Base-by-base conservation (phyloP, 1,284 basidiomycete genomes). In the Violaceomyces palustris region DNA sequence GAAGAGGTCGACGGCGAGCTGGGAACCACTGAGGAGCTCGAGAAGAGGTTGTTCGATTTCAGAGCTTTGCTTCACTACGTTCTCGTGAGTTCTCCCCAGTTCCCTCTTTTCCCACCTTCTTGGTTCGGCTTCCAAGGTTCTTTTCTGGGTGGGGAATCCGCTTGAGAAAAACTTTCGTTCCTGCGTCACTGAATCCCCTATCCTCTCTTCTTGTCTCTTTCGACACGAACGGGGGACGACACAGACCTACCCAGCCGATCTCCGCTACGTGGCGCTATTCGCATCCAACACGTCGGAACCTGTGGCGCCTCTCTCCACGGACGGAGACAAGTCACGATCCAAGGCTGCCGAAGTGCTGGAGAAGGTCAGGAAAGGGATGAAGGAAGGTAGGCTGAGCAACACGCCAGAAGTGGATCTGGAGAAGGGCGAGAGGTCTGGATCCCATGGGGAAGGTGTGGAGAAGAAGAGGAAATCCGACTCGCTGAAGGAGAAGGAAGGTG, bases 401-500 rank as follows among this genome's bases (percentile, higher is more conserved):
- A 50, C 61, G 34, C 58, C 58, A 6, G 64, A 67, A 34, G 45
- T 56, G 7, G 61, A 67, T 27, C 30, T 64, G 34, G 54, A 43
- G 15, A 45, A 36, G 32, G 46, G 53, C 24, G 43, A 52, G 40
- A 17, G 19, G 1, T 19, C 29, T 25, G 30, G 35, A 1, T 31
- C 39, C 12, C n/a, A 39, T 6, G 33, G 27, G 14, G 56, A 56
- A 33, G 23, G 51, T 4, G 41, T 27, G 2, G 39, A 18, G 21
- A 37, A 22, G 35, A 37, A 18, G 17, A 39, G 17, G 1, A 7
- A n/a, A 35, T 34, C 15, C 6, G 33, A 24, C 22, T n/a, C 33
- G 18, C 15, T 28, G 8, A 29, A 40, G 12, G 35, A 53, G 36
- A 21, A 34, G 27, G 40, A 19, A 12, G 34, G 35, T n/a, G 38